These are phyloP conservation scores for Entomortierella chlamydospora DNA, from an alignment of 192 early-diverging fungal species.

Conservation along the genomic window DNA sequence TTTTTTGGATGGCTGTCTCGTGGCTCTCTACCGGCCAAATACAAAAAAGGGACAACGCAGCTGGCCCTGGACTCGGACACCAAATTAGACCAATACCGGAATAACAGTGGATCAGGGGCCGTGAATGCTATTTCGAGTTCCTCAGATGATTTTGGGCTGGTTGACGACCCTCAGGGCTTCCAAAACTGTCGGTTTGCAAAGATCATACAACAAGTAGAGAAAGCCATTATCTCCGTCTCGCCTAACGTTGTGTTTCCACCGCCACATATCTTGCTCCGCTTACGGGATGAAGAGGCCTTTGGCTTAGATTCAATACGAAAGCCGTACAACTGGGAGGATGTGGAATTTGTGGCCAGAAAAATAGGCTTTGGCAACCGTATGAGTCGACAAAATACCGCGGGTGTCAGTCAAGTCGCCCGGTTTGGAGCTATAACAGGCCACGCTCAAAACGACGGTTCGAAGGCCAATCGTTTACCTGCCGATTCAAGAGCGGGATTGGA, in stretches of 20 bases:
- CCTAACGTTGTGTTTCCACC: conserved; percentile 83
- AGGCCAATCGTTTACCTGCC: conserved; percentile 41
- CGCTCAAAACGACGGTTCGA: not conserved
- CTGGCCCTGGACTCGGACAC: conserved; percentile 12
- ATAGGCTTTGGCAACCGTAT: conserved; percentile 45
- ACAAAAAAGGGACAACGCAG: conserved; percentile 36
- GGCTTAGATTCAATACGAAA: conserved; percentile 33
- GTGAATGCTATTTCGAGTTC: not conserved
- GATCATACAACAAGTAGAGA: conserved; percentile 61
- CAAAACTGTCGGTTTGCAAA: conserved; percentile 60
- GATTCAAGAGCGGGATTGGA: conserved; percentile 65
- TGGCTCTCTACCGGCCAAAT: conserved; percentile 35
- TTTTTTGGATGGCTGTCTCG: conserved; percentile 49
- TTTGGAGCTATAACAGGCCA: conserved; percentile 12
- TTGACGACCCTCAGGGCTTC: conserved; percentile 24
- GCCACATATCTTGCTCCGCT: conserved; percentile 76
- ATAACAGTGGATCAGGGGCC: not conserved
- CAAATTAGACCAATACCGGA: not conserved
- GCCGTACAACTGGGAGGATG: conserved; percentile 32
- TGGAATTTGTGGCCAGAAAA: conserved; percentile 38
- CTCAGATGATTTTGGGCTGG: conserved; percentile 8
- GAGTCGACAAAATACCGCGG: conserved; percentile 10
- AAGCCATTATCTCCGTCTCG: conserved; percentile 80
- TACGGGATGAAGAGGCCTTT: conserved; percentile 67
- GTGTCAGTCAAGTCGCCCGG: not conserved